These are phyloP conservation scores for Emmonsiellopsis sp. DNA, from an alignment of 2,329 filamentous ascomycete genomes.

Conservation along the genomic window DNA sequence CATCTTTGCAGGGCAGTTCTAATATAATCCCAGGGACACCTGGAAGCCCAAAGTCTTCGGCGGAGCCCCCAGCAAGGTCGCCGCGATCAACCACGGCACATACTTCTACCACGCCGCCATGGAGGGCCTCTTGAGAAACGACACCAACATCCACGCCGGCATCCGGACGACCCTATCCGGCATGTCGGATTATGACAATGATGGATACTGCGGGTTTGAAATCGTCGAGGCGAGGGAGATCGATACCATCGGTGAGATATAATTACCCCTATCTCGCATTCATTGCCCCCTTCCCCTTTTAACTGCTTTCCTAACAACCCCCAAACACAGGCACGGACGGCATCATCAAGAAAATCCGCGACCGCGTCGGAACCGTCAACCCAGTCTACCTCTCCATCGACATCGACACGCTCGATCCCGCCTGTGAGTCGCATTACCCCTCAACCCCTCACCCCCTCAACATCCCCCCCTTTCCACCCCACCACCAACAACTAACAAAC, in stretches of 20 bases:
- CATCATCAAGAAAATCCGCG: slow-evolving; percentile 68
- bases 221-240: slow-evolving; percentile 69
- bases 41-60: slow-evolving; percentile 84
- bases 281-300: no score
- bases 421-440: slow-evolving; percentile 43
- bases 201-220: slow-evolving; percentile 75
- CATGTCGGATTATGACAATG: slow-evolving; percentile 72
- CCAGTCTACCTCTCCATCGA: slow-evolving; percentile 78
- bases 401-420: slow-evolving; percentile 80
- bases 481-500: neutral
- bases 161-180: slow-evolving; percentile 75
- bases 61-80: slow-evolving; percentile 64
- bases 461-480: neutral
- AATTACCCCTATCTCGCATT: no score
- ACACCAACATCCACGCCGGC: slow-evolving; percentile 79
- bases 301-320: neutral
- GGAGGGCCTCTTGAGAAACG: slow-evolving; percentile 69
- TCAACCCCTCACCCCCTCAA: no score
- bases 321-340: slow-evolving; percentile 45
- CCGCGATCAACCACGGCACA: slow-evolving; percentile 72
- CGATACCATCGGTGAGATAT: slow-evolving; percentile 46
- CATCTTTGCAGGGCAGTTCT: neutral
- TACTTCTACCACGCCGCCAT: slow-evolving; percentile 78
- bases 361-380: slow-evolving; percentile 62
- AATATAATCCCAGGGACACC: slow-evolving; percentile 31